These are phyloP conservation scores for Vanrija pseudolonga DNA, from an alignment of 1,284 basidiomycete genomes.

Conservation along the genomic window DNA sequence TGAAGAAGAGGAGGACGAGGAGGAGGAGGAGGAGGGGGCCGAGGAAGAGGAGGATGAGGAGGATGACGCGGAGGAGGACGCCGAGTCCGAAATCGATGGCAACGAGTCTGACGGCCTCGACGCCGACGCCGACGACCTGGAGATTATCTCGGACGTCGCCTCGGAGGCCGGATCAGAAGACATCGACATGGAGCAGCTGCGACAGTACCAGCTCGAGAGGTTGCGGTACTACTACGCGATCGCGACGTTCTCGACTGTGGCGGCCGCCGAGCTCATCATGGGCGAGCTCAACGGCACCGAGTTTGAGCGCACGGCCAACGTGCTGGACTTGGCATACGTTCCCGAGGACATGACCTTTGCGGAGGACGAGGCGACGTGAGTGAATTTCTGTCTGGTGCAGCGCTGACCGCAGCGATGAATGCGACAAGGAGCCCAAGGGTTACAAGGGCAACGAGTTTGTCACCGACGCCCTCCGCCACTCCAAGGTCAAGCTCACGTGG, in stretches of 20 bases:
- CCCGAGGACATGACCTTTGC: conserved; percentile 91
- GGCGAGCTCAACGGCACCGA: conserved; percentile 90
- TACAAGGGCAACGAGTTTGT: conserved; percentile 87
- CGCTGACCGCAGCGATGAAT: conserved; percentile 65
- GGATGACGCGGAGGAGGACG: conserved; percentile 24
- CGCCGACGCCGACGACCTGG: conserved; percentile 28
- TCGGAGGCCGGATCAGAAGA: conserved; percentile 58
- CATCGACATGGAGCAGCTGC: conserved; percentile 73
- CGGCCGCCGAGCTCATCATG: conserved; percentile 77
- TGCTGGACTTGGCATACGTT: conserved; percentile 91
- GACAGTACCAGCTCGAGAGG: conserved; percentile 91
- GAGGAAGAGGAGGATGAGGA: conserved; percentile 37
- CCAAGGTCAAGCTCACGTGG: conserved; percentile 97
- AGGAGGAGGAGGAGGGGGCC: conserved; percentile 21
- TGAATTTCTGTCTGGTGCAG: background rate
- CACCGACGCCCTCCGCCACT: conserved; percentile 95
- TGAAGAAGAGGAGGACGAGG: conserved; percentile 15
- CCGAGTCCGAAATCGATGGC: conserved; percentile 48
- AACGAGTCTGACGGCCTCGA: conserved; percentile 17
- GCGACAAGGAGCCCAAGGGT: conserved; percentile 61
- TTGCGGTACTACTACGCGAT: conserved; percentile 97
- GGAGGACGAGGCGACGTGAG: conserved; percentile 64
- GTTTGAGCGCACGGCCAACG: conserved; percentile 93
- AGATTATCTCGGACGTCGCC: conserved; percentile 40
- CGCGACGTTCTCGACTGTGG: conserved; percentile 77